Evolutionary conservation across 495 filamentous ascomycete species (phyloP), one percentile per base, ranked within the genome.

Genomic region (Penicillium atrosanguineum): DNA sequence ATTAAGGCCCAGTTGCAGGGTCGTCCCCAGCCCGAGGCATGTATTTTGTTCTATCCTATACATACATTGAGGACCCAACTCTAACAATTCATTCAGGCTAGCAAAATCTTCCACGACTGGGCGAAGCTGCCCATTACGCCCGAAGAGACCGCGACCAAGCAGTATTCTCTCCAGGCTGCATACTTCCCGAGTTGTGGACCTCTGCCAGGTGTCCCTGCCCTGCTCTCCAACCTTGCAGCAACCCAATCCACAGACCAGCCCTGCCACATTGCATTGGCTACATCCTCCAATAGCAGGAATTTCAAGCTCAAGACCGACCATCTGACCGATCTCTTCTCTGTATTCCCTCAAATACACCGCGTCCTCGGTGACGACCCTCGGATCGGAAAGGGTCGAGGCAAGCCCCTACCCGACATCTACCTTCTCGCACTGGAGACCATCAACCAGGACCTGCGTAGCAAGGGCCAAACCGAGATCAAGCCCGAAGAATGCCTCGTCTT

Each of bases 1-100:
- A 83, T 99, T 70, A 99, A 99, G 75, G 92, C 95, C 1, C 87
- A 90, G 64, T 71, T 99, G 1, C 94, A 97, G 77, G 95, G 95
- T n/a, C 87, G 94, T 0, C 94, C 92, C 0, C 84, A 78, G 2
- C 82, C 88, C 4, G 83, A 86, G 47, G 88, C 84, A 74, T 25
- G 61, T 23, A 6, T 7, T 40, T 11, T 7, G 8, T 7, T 38
- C 21, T 8, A 8, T 41, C 61, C 42, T 44, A 7, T 28, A 28
- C 6, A 7, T 20, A 6, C 40, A 38, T 29, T 8, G 20, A 20
- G 9, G 46, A 31, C 14, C 18, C 8, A 15, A 39, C 16, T 36
- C 36, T 61, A 26, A 49, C 39, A 20, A 0, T 37, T 28, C 25
- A 7, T 55, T 40, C 50, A 73, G 64, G 63, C 69, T 44, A 55